phyloP scores from a whole-genome alignment of 306 rosid genomes.

The Purshia tridentata region DNA sequence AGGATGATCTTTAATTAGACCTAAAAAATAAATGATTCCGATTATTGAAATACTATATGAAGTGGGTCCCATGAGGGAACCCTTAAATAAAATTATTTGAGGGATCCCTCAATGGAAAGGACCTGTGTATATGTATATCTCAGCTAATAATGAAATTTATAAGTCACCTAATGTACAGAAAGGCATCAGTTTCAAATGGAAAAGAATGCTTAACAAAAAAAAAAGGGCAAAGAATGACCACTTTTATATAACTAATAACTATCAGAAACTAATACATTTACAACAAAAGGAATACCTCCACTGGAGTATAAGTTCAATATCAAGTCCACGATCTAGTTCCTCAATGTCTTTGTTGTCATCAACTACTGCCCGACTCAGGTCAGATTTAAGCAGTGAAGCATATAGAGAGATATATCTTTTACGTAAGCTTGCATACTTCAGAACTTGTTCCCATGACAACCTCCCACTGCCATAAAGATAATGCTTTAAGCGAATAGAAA shows the following conservation, averaged over 20 bases:
- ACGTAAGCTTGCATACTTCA: slow-evolving; percentile 75
- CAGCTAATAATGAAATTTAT: too few relatives aligned
- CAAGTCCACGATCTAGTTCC: slow-evolving; percentile 82
- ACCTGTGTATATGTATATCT: too few relatives aligned
- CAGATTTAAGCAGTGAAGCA: slow-evolving; percentile 86
- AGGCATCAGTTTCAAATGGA: not conserved
- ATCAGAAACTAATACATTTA: slow-evolving; percentile 15
- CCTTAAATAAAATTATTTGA: too few relatives aligned
- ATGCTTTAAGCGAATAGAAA: slow-evolving; percentile 22
- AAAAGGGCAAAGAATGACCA: not conserved
- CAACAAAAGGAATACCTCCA: slow-evolving; percentile 68
- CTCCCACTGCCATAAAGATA: slow-evolving; percentile 71
- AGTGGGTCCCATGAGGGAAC: too few relatives aligned
- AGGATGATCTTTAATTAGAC: too few relatives aligned
- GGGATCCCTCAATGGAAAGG: too few relatives aligned
- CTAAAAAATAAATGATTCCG: too few relatives aligned
- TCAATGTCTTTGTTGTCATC: slow-evolving; percentile 72
- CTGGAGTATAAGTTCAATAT: slow-evolving; percentile 86
- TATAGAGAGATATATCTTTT: slow-evolving; percentile 80
- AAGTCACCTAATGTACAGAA: not conserved
- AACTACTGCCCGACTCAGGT: slow-evolving; percentile 62
- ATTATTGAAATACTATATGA: too few relatives aligned
- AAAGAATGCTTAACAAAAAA: not conserved
- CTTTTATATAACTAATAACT: not conserved
- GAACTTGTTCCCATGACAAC: slow-evolving; percentile 94